These are phyloP conservation scores for Myxozyma kluyveri DNA, from an alignment of 805 yeast species.

Conservation along the genomic window DNA sequence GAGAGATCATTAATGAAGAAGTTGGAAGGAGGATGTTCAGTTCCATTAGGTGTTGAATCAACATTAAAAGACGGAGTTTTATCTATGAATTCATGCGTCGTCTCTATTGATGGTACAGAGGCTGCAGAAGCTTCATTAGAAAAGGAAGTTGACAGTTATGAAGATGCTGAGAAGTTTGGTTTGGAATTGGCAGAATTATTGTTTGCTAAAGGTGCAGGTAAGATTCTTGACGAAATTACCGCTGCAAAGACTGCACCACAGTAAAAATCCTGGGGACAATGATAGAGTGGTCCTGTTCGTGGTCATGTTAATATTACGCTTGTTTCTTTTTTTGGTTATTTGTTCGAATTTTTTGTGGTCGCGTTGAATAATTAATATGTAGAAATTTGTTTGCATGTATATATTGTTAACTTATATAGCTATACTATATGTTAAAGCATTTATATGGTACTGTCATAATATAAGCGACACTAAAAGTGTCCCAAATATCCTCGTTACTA, in stretches of 20 bases:
- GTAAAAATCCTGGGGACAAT: too few species aligned
- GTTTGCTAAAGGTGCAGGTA: conserved; percentile 75
- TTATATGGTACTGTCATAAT: too few species aligned
- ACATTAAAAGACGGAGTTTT: conserved; percentile 8
- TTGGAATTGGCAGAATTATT: conserved; percentile 62
- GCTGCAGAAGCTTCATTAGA: conserved; percentile 57
- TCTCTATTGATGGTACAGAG: conserved; percentile 76
- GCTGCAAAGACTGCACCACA: neutral
- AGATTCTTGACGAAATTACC: conserved; percentile 75
- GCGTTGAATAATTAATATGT: too few species aligned
- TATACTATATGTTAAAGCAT: too few species aligned
- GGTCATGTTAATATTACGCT: too few species aligned
- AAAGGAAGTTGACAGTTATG: conserved; percentile 43
- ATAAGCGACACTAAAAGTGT: too few species aligned
- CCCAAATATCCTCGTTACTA: too few species aligned
- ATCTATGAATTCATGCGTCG: conserved; percentile 49
- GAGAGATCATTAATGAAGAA: conserved; percentile 84
- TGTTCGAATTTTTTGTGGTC: too few species aligned
- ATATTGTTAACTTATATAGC: too few species aligned
- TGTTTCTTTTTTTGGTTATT: too few species aligned
- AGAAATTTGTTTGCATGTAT: too few species aligned
- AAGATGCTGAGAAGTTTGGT: conserved; percentile 73
- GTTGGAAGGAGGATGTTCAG: conserved; percentile 96
- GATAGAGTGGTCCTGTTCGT: too few species aligned
- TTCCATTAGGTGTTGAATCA: conserved; percentile 84